Conservation (phyloP, 768 basidiomycete species). For the Cystofilobasidium ferigula region DNA sequence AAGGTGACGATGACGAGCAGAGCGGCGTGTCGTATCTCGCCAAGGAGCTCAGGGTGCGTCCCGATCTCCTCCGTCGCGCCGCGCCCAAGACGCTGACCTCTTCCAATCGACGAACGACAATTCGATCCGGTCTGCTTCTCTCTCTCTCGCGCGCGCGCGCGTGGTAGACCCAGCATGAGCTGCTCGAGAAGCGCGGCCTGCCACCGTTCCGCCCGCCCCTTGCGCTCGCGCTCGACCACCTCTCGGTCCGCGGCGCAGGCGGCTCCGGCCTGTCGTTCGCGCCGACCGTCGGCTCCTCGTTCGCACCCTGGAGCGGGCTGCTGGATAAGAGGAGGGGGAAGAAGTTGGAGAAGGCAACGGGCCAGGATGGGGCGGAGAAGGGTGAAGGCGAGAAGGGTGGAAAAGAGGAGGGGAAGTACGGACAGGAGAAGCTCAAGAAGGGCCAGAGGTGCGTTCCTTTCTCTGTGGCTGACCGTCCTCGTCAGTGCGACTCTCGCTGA, state of each 20-base stretch:
- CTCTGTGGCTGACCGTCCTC: background rate
- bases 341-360: slow-evolving; percentile 28
- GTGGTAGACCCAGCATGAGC: background rate
- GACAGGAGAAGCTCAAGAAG: slow-evolving; percentile 26
- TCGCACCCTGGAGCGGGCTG: slow-evolving; percentile 30
- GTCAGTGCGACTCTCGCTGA: background rate
- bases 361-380: slow-evolving; percentile 25
- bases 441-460: slow-evolving; percentile 24
- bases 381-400: too few species aligned
- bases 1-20: too few species aligned
- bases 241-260: slow-evolving; percentile 32
- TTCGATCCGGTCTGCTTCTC: background rate
- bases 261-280: slow-evolving; percentile 31
- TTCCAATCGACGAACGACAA: background rate
- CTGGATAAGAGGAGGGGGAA: slow-evolving; percentile 32
- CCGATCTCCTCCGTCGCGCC: too few species aligned
- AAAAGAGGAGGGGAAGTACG: slow-evolving; percentile 21
- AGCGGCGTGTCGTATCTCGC: background rate
- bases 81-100: background rate
- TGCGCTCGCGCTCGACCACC: slow-evolving; percentile 30
- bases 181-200: background rate
- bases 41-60: background rate
- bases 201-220: slow-evolving; percentile 28
- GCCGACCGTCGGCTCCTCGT: slow-evolving; percentile 32
- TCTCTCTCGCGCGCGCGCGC: background rate